These are phyloP conservation scores for Aegilops umbellulata DNA, from an alignment of 176 grass and related monocot genomes.

Conservation along the genomic window DNA sequence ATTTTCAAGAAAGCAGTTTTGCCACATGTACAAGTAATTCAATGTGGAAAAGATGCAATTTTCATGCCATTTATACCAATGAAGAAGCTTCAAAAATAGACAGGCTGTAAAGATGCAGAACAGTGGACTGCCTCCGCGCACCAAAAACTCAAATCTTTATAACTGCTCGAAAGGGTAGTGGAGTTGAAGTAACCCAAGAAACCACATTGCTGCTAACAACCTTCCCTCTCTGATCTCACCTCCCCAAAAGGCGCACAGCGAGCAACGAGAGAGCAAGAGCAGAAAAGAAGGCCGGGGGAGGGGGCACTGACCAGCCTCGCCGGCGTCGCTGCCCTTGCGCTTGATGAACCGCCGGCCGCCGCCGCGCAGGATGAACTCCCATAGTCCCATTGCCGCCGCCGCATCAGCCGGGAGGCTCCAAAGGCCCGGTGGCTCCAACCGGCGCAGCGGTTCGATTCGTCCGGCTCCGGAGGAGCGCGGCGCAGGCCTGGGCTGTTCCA, in stretches of 20 bases:
- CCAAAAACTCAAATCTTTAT: conserved; percentile 13
- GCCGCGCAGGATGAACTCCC: conserved; percentile 65
- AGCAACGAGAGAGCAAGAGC: conserved; percentile 1
- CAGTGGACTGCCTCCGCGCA: no score
- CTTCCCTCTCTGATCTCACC: neutral
- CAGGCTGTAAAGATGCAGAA: neutral
- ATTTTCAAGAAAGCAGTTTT: neutral
- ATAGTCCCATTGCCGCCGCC: conserved; percentile 61
- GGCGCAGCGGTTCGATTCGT: neutral
- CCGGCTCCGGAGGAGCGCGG: conserved; percentile 10
- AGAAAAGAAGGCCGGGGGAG: neutral
- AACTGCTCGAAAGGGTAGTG: neutral
- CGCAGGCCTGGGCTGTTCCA: neutral
- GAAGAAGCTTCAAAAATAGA: neutral
- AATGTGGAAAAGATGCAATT: neutral
- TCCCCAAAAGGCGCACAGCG: neutral
- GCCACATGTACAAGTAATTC: neutral
- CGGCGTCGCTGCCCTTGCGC: conserved; percentile 82
- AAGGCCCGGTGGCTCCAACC: conserved; percentile 2
- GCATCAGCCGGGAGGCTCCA: conserved; percentile 45
- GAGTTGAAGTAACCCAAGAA: neutral
- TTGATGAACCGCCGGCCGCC: conserved; percentile 67
- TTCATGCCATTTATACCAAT: neutral
- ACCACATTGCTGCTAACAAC: neutral
- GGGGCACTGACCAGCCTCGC: conserved; percentile 55